A percentile compares a stretch with the other conserved stretches of the same genome.
phyloP scores from a whole-genome alignment of 1,284 basidiomycete genomes.

The Ceratobasidium sp. region DNA sequence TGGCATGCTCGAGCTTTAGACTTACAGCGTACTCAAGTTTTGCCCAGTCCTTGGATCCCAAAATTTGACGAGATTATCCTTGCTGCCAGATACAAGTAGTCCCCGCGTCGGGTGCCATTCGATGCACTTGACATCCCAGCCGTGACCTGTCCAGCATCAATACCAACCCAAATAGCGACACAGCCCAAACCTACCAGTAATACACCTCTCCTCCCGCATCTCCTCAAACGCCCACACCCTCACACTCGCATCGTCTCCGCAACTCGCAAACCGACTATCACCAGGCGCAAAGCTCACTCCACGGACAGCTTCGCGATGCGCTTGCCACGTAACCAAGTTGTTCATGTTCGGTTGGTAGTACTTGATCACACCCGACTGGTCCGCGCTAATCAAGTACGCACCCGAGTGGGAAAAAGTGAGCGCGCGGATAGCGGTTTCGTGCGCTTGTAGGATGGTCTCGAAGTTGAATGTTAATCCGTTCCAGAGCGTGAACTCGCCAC shows the following conservation, averaged over 20 bases:
- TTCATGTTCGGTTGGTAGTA: slow-evolving; percentile 99
- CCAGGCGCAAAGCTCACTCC: slow-evolving; percentile 93
- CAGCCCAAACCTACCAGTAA: slow-evolving; percentile 70
- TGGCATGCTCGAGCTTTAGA: slow-evolving; percentile 46
- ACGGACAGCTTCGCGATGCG: slow-evolving; percentile 89
- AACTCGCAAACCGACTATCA: slow-evolving; percentile 91
- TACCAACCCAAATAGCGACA: not conserved
- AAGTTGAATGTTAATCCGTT: slow-evolving; percentile 99
- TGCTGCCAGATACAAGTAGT: slow-evolving; percentile 91
- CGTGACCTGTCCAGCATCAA: slow-evolving; percentile 73
- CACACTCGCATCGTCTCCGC: slow-evolving; percentile 93
- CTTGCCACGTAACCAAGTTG: slow-evolving; percentile 93
- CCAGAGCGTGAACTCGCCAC: slow-evolving; percentile 98
- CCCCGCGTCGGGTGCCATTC: slow-evolving; percentile 99
- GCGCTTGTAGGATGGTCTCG: slow-evolving; percentile 97
- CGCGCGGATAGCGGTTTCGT: slow-evolving; percentile 92
- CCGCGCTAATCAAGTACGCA: slow-evolving; percentile 89
- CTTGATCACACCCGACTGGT: slow-evolving; percentile 95
- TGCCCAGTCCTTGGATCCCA: slow-evolving; percentile 96
- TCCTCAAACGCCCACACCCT: slow-evolving; percentile 97
- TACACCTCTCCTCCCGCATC: slow-evolving; percentile 84
- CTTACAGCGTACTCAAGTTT: slow-evolving; percentile 85
- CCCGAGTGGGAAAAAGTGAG: slow-evolving; percentile 93
- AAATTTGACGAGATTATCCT: slow-evolving; percentile 98
- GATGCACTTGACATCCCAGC: slow-evolving; percentile 98